Evolutionary conservation across 306 rosid genomes (phyloP).

Genomic region (Vigna mungo): DNA sequence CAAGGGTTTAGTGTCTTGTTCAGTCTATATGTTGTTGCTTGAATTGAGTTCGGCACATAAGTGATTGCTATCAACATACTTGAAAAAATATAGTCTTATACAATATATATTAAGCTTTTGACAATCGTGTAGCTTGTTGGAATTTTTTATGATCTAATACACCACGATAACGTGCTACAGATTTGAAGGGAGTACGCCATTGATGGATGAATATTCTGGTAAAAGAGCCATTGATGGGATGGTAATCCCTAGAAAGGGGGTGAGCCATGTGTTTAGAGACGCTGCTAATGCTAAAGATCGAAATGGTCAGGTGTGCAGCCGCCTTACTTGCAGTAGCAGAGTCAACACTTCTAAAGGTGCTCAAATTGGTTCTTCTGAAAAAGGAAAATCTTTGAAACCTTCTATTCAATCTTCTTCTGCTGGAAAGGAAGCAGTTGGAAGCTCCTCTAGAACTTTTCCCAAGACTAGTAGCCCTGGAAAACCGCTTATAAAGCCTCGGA

Average conservation of each 20-base stretch:
- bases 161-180: constrained; percentile 51
- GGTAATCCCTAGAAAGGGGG: constrained; percentile 73
- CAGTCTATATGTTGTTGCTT: constrained; percentile 4
- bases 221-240: constrained; percentile 71
- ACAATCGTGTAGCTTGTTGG: constrained; percentile 28
- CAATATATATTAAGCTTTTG: not conserved
- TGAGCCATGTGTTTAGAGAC: constrained; percentile 72
- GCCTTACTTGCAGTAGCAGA: constrained; percentile 79
- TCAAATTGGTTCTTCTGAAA: constrained; percentile 63
- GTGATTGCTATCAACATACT: constrained; percentile 5
- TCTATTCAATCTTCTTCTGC: constrained; percentile 57
- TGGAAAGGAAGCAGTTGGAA: constrained; percentile 81
- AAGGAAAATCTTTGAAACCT: constrained; percentile 68
- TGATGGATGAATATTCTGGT: constrained; percentile 88
- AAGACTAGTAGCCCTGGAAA: constrained; percentile 62
- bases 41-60: constrained; percentile 22
- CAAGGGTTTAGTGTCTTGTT: not conserved
- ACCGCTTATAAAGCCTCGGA: constrained; percentile 56
- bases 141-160: constrained; percentile 16
- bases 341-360: constrained; percentile 64
- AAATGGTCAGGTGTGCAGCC: constrained; percentile 75
- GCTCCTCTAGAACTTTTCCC: constrained; percentile 69
- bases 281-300: constrained; percentile 66
- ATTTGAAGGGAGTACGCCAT: constrained; percentile 50
- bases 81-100: constrained; percentile 6